Conservation (phyloP, 805 yeast species). For the Crinitomyces ghanaensis region DNA sequence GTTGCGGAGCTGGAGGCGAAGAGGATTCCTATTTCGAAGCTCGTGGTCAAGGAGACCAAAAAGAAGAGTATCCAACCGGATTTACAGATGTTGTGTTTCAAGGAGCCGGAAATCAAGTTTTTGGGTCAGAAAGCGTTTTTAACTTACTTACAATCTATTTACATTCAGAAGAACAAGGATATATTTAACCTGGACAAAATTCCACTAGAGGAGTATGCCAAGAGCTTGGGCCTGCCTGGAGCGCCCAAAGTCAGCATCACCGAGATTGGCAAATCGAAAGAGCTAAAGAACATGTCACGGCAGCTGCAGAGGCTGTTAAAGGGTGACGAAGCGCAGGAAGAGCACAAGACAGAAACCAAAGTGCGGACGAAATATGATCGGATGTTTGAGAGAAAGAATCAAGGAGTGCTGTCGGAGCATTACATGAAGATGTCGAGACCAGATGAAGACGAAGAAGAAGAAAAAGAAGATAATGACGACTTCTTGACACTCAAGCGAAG, state of each 20-base stretch:
- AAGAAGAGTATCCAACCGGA: slow-evolving; percentile 66
- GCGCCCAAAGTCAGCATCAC: slow-evolving; percentile 83
- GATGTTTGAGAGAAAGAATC: slow-evolving; percentile 92
- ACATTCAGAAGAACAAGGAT: slow-evolving; percentile 77
- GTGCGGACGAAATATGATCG: slow-evolving; percentile 84
- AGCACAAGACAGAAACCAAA: slow-evolving; percentile 30
- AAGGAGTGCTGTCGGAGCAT: slow-evolving; percentile 82
- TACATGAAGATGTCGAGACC: slow-evolving; percentile 59
- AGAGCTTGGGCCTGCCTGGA: slow-evolving; percentile 86
- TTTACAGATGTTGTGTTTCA: slow-evolving; percentile 80
- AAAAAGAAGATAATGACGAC: slow-evolving; percentile 59
- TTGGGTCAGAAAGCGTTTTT: slow-evolving; percentile 93
- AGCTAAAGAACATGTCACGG: slow-evolving; percentile 71
- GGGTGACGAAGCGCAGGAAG: slow-evolving; percentile 54
- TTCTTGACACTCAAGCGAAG: slow-evolving; percentile 71
- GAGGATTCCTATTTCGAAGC: slow-evolving; percentile 56
- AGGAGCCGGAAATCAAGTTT: slow-evolving; percentile 84
- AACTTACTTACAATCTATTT: slow-evolving; percentile 76
- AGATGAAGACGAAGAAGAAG: slow-evolving; percentile 32
- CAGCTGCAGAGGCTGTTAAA: slow-evolving; percentile 45
- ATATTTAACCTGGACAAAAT: slow-evolving; percentile 67
- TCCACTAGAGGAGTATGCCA: slow-evolving; percentile 74
- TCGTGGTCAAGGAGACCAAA: slow-evolving; percentile 65
- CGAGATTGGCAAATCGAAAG: slow-evolving; percentile 43
- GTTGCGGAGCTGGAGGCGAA: slow-evolving; percentile 47